phyloP scores from a whole-genome alignment of 2,329 filamentous ascomycete species.

The Claviceps arundinis region DNA sequence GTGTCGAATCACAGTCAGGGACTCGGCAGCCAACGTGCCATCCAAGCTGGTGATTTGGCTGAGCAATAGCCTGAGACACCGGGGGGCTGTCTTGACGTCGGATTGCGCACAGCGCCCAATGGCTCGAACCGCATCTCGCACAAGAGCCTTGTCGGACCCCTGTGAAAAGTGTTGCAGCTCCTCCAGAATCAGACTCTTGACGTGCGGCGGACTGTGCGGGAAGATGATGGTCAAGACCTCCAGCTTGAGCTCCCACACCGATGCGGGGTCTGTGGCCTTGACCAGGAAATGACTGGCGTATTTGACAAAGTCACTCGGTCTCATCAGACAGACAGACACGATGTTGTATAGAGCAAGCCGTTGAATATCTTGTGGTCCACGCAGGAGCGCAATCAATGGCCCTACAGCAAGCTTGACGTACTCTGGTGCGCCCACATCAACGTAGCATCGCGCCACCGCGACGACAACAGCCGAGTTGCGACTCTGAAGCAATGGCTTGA shows the following conservation, averaged over 20 bases:
- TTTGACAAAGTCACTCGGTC: conserved; percentile 70
- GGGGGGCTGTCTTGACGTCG: conserved; percentile 53
- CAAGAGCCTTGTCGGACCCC: conserved; percentile 57
- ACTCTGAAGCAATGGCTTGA: conserved; percentile 76
- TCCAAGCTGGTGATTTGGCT: conserved; percentile 82
- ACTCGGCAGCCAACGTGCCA: conserved; percentile 78
- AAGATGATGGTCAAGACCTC: conserved; percentile 87
- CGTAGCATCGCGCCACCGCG: conserved; percentile 72
- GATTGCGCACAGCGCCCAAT: conserved; percentile 88
- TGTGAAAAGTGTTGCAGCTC: conserved; percentile 90
- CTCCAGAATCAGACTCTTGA: conserved; percentile 77
- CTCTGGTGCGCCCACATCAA: conserved; percentile 67
- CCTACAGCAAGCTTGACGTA: conserved; percentile 67
- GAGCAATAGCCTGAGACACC: conserved; percentile 73
- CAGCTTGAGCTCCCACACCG: conserved; percentile 83
- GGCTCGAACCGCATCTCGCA: conserved; percentile 79
- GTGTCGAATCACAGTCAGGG: conserved; percentile 86
- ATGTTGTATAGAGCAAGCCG: conserved; percentile 89
- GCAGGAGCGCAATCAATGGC: conserved; percentile 72
- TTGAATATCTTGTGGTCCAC: conserved; percentile 76
- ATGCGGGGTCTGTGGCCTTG: conserved; percentile 60
- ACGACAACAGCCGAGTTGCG: conserved; percentile 88
- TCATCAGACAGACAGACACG: conserved; percentile 71
- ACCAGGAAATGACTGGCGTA: conserved; percentile 86
- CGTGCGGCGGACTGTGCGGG: conserved; percentile 59